Base-by-base conservation (phyloP, 1,284 basidiomycete species). In the Apiotrichum gamsii region DNA sequence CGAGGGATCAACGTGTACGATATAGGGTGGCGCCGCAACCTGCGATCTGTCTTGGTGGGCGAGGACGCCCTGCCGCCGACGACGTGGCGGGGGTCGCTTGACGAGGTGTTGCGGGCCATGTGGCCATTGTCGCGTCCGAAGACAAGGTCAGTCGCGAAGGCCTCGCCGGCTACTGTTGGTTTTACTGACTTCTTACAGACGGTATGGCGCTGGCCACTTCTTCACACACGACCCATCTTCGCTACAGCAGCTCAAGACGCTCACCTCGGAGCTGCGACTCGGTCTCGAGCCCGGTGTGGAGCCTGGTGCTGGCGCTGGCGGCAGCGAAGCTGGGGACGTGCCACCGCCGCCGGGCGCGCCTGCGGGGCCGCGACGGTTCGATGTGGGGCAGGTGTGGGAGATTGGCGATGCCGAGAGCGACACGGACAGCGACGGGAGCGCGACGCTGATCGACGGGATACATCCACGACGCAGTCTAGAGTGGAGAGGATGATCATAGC, bases 21-120 rank as follows among this genome's bases (percentile, higher is more conserved):
- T 65, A 60, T 90, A 4, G 88, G 89, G 6, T 85, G 81, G 80
- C 74, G 76, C 36, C 75, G 72, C 56, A 91, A 91, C 58, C 39
- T 69, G 9, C 43, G 40, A 4, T 18, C 37, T 4, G 36, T 59
- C 2, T 57, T 68, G 42, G 30, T 67, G 16, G 63, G 60, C 8
- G 54, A 56, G 20, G 42, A 21, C 13, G 42, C 16, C 14, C 34
- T 33, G 20, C 24, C 31, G 18, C 20, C 14, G 9, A 16, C 32
- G 11, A 35, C 39, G 14, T 39, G 44, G 33, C 16, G 28, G 1
- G 43, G n/a, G 1, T 31, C 38, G 18, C 28, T 40, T 11, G 5
- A 47, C 3, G 39, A 52, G n/a, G 16, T 48, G 13, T 18, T 39
- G 11, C 29, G 35, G 5, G 60, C 54, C 0, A 29, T 53, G 29